Evolutionary conservation across 2,329 filamentous ascomycete species (phyloP).

Genomic region (Aspergillus eucalypticola): DNA sequence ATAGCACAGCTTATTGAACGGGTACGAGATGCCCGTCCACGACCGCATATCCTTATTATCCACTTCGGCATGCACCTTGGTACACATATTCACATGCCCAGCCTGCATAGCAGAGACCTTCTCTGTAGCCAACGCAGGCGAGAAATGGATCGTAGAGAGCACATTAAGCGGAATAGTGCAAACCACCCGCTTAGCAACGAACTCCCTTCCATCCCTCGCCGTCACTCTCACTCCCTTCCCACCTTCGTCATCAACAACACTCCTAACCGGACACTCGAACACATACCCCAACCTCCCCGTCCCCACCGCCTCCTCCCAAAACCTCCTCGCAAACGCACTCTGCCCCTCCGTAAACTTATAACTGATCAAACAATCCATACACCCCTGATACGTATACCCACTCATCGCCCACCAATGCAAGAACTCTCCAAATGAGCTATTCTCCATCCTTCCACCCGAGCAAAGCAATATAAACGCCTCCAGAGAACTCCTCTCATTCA

Average conservation of each 20-base stretch:
- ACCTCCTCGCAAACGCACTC: slow-evolving; percentile 47
- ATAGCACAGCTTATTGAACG: slow-evolving; percentile 47
- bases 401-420: slow-evolving; percentile 52
- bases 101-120: slow-evolving; percentile 41
- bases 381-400: slow-evolving; percentile 45
- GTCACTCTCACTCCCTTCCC: slow-evolving; percentile 33
- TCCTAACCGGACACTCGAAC: slow-evolving; percentile 43
- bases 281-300: slow-evolving; percentile 45
- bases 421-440: slow-evolving; percentile 50
- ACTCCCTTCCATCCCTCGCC: slow-evolving; percentile 33
- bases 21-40: slow-evolving; percentile 48
- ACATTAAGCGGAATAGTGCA: background rate
- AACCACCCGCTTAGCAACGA: slow-evolving; percentile 32
- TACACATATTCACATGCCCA: slow-evolving; percentile 50
- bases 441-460: slow-evolving; percentile 47
- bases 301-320: slow-evolving; percentile 47
- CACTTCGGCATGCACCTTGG: slow-evolving; percentile 52
- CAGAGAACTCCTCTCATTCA: slow-evolving; percentile 42
- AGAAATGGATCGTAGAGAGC: slow-evolving; percentile 49
- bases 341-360: slow-evolving; percentile 50
- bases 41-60: slow-evolving; percentile 45
- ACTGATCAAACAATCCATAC: slow-evolving; percentile 42
- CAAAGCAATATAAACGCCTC: slow-evolving; percentile 48
- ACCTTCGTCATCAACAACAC: slow-evolving; percentile 24
- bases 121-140: slow-evolving; percentile 39